Percentiles rank a stretch among this genome's conserved stretches.
phyloP scores from a whole-genome alignment of 306 rosid genomes.

The Pterocarpus macrocarpus region DNA sequence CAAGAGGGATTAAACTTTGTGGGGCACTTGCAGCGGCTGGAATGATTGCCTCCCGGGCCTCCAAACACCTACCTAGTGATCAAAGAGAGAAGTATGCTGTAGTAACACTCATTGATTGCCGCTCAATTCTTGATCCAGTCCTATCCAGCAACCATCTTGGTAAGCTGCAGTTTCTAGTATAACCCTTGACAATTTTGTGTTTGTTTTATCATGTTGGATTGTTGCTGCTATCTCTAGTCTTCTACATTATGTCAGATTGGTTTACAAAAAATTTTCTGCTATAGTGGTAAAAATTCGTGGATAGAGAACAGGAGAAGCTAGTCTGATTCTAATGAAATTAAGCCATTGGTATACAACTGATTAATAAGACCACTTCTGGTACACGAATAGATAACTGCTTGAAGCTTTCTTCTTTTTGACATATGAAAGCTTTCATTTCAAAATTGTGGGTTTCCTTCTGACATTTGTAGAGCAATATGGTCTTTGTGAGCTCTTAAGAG shows the following conservation, averaged over 20 bases:
- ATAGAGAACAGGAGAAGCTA: neutral
- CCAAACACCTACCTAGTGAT: slow-evolving; percentile 63
- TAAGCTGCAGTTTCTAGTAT: slow-evolving; percentile 45
- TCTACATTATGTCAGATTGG: neutral
- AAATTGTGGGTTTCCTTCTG: neutral
- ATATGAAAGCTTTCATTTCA: neutral
- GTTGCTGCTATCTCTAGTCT: neutral
- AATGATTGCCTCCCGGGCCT: slow-evolving; percentile 70
- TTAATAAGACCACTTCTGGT: neutral
- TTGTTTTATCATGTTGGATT: neutral
- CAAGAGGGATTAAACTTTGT: slow-evolving; percentile 79
- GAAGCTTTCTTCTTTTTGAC: neutral
- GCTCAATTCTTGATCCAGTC: slow-evolving; percentile 81
- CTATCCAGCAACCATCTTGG: slow-evolving; percentile 71
- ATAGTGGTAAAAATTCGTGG: neutral
- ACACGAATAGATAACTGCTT: neutral
- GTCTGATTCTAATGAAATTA: slow-evolving; percentile 1
- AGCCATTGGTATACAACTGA: neutral
- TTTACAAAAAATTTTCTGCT: neutral
- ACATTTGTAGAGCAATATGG: no score
- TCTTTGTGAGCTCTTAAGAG: neutral
- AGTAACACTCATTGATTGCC: slow-evolving; percentile 86
- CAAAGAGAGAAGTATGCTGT: slow-evolving; percentile 83
- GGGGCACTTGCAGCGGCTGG: slow-evolving; percentile 86
- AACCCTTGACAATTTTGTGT: neutral